These are phyloP conservation scores for Acanthochlamys bracteata DNA, from an alignment of 106 monocot genomes.

Conservation along the genomic window DNA sequence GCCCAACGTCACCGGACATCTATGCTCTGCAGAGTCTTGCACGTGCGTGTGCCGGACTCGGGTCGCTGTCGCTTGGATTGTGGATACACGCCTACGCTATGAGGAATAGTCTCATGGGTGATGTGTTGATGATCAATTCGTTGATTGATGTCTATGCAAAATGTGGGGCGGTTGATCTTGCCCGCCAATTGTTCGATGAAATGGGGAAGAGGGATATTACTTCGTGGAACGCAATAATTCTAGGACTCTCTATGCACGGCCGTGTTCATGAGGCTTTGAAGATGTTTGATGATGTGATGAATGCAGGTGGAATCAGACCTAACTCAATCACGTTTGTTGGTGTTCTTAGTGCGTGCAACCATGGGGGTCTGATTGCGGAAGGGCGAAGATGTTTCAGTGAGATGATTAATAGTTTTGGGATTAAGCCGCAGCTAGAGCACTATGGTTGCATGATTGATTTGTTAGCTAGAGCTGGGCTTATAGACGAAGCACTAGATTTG, in stretches of 20 bases:
- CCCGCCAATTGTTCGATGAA: conserved; percentile 46
- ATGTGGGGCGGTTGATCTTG: conserved; percentile 48
- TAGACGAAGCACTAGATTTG: conserved; percentile 47
- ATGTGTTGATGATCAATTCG: conserved; percentile 60
- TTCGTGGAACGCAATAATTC: conserved; percentile 64
- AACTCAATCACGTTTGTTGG: conserved; percentile 68
- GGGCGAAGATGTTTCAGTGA: conserved; percentile 21
- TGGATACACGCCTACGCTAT: conserved; percentile 54
- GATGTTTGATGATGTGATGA: conserved; percentile 27
- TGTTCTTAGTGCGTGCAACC: conserved; percentile 48
- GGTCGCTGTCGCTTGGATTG: conserved; percentile 40
- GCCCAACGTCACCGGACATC: conserved; percentile 29
- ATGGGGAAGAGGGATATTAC: conserved; percentile 46
- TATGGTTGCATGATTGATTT: conserved; percentile 72
- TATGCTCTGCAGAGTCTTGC: conserved; percentile 59
- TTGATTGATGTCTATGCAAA: conserved; percentile 56
- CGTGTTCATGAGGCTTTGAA: conserved; percentile 24
- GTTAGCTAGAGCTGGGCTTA: conserved; percentile 44
- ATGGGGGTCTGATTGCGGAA: conserved; percentile 28
- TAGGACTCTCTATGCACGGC: conserved; percentile 51
- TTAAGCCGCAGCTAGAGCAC: conserved; percentile 32
- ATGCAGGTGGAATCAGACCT: conserved; percentile 22
- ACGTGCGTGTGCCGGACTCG: conserved; percentile 43
- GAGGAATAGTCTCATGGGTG: conserved; percentile 5
- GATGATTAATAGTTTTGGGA: conserved; percentile 17